Base-by-base conservation (phyloP, 345 rosid genomes). In the Eucalyptus shirleyi region DNA sequence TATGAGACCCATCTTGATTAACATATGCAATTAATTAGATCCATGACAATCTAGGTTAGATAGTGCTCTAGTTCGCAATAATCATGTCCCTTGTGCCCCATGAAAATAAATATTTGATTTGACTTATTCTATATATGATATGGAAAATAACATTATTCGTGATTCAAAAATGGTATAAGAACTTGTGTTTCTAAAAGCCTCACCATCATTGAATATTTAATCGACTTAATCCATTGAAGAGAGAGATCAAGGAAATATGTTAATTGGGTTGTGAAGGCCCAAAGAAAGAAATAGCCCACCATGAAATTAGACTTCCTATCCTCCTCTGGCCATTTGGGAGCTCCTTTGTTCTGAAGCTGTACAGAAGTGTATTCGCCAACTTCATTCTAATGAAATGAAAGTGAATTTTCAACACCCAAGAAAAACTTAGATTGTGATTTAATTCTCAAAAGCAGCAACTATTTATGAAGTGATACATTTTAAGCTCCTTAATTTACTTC, bases 221-320 rank as follows among this genome's bases (percentile, higher is more conserved):
- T 34, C 12, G 42, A 34, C 81, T 32, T 17, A 67, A n/a, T 34
- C 44, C 12, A 10, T 32, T 69, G 40, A 69, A 69, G 21, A 18
- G 42, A 32, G 6, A 17, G 80, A 0, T 53, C 59, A 53, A 53
- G 0, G 26, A 4, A 21, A 53, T 53, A 8, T 53, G 26, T 0
- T 7, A 3, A 77, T 77, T 40, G 47, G 47, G 30, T 40, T 77
- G 85, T 23, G 9, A 21, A 77, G 30, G 85, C 85, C 85, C 17
- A 21, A 21, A 40, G 16, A 12, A 67, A 21, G 16, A 40, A 77
- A 12, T 77, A 40, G 47, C 28, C 15, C 14, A 4, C 47, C 9
- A 6, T 14, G 17, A 40, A 77, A 37, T 77, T 77, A 26, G 47
- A 77, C 47, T 77, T 77, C 47, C 2, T 12, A 77, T 23, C 47